These are phyloP conservation scores for Triticum aestivum DNA, from an alignment of 176 grass and related monocot genomes.

Conservation along the genomic window DNA sequence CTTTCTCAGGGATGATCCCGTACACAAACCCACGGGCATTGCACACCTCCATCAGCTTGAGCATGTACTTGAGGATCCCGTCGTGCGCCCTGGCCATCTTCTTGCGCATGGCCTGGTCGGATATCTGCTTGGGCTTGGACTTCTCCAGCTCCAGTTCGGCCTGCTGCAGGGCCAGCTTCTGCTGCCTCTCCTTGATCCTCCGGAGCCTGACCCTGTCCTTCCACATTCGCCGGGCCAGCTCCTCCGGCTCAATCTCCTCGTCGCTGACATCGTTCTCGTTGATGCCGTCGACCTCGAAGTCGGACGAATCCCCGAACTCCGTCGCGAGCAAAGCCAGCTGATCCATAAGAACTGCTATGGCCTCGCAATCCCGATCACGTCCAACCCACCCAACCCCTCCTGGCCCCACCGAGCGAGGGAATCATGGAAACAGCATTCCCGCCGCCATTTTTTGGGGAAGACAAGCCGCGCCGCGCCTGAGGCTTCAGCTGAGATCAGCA, in stretches of 20 bases:
- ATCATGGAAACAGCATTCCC: not conserved
- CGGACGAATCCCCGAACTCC: constrained; percentile 63
- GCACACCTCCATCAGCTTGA: constrained; percentile 97
- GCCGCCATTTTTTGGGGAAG: not conserved
- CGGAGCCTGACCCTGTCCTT: constrained; percentile 81
- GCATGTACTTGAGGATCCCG: constrained; percentile 97
- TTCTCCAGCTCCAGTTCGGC: constrained; percentile 45
- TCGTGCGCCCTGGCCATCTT: constrained; percentile 92
- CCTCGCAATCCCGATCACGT: not conserved
- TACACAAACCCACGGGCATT: constrained; percentile 86
- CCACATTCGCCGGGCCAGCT: constrained; percentile 86
- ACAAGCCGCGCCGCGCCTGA: not conserved
- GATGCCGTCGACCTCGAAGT: constrained; percentile 70
- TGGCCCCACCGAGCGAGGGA: not conserved
- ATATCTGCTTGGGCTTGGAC: constrained; percentile 59
- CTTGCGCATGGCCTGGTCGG: constrained; percentile 87
- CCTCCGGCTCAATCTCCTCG: constrained; percentile 85
- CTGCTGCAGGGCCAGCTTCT: constrained; percentile 42
- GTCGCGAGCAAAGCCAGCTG: constrained; percentile 51
- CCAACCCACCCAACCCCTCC: not conserved
- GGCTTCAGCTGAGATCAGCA: not conserved
- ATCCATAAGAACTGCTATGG: constrained; percentile 49
- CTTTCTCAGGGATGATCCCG: constrained; percentile 90
- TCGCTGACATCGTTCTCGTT: constrained; percentile 93
- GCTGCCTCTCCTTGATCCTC: constrained; percentile 82